A percentile compares a stretch with the other conserved stretches of the same genome.
These are phyloP conservation scores for Cyamopsis tetragonoloba DNA, from an alignment of 306 rosid genomes.

Conservation along the genomic window DNA sequence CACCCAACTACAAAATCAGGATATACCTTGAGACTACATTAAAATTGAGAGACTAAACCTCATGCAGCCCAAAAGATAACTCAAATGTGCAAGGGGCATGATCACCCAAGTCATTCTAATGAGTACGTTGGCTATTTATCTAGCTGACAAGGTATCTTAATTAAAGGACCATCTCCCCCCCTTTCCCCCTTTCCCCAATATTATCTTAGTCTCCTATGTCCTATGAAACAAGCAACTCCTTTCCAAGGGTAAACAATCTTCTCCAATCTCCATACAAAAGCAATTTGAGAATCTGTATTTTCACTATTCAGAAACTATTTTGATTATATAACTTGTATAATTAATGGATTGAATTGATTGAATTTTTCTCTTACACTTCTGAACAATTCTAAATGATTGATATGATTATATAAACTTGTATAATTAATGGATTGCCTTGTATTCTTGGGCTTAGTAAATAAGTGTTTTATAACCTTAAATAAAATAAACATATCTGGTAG, in stretches of 20 bases:
- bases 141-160: background rate
- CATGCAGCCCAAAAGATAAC: background rate
- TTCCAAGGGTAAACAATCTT: background rate
- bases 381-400: background rate
- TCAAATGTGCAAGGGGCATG: background rate
- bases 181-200: background rate
- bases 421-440: background rate
- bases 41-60: background rate
- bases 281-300: background rate
- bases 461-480: background rate
- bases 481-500: background rate
- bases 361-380: slow-evolving; percentile 1
- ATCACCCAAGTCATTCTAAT: background rate
- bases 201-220: background rate
- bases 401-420: slow-evolving; percentile 4
- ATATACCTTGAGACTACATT: background rate
- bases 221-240: background rate
- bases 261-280: background rate
- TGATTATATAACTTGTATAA: too few species aligned
- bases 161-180: background rate
- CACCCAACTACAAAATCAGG: background rate
- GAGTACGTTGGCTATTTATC: background rate
- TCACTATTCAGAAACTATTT: too few species aligned
- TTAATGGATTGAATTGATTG: too few species aligned
- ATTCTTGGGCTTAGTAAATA: background rate